Conservation (phyloP, 1,284 basidiomycete species). For the Melampsora americana region DNA sequence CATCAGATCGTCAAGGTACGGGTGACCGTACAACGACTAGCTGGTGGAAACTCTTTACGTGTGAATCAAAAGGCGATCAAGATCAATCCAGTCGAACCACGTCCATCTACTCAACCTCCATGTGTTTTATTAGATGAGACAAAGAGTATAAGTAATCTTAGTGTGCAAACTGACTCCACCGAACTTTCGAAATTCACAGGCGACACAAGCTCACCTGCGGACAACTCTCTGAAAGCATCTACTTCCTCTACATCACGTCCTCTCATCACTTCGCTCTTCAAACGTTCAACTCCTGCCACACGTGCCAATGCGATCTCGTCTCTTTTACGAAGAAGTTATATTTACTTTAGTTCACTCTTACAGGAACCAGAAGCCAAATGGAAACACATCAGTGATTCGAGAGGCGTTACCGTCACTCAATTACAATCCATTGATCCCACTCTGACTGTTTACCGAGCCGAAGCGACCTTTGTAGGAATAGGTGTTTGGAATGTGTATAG, state of each 20-base stretch:
- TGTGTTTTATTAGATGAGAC: slow-evolving; percentile 62
- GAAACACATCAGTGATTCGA: slow-evolving; percentile 58
- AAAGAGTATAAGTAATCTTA: slow-evolving; percentile 66
- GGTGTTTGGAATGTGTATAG: slow-evolving; percentile 94
- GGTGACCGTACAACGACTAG: slow-evolving; percentile 69
- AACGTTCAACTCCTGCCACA: slow-evolving; percentile 9
- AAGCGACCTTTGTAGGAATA: slow-evolving; percentile 95
- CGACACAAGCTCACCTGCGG: slow-evolving; percentile 12
- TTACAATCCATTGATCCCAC: slow-evolving; percentile 97
- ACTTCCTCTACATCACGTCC: slow-evolving; percentile 3
- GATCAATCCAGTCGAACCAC: slow-evolving; percentile 65
- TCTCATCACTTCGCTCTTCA: not conserved
- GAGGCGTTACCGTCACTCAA: slow-evolving; percentile 61
- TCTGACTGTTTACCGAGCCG: slow-evolving; percentile 89
- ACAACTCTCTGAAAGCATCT: slow-evolving; percentile 27
- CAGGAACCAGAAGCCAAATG: slow-evolving; percentile 99
- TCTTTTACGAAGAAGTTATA: slow-evolving; percentile 86
- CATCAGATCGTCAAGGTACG: slow-evolving; percentile 74
- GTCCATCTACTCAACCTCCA: slow-evolving; percentile 57
- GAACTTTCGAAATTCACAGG: slow-evolving; percentile 37
- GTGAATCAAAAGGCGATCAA: slow-evolving; percentile 76
- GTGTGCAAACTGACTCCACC: slow-evolving; percentile 55
- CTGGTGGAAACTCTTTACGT: slow-evolving; percentile 66
- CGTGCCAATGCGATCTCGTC: slow-evolving; percentile 61
- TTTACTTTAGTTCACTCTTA: slow-evolving; percentile 92